phyloP scores from a whole-genome alignment of 371 early-diverging fungal species.

The Mucor circinelloides region DNA sequence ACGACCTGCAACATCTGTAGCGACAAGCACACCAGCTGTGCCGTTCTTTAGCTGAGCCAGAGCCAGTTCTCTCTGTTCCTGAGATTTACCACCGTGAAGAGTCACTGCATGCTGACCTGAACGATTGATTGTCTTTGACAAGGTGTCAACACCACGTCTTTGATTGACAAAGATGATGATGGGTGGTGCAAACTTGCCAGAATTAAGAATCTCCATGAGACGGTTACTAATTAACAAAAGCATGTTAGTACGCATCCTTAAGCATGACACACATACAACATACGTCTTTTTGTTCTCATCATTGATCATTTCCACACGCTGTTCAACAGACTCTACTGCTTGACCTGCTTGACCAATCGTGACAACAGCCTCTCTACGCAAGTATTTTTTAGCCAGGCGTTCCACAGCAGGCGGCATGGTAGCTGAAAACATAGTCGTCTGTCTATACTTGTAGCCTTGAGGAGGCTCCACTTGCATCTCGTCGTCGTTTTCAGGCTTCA shows the following conservation, averaged over 20 bases:
- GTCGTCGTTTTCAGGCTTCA: slow-evolving; percentile 83
- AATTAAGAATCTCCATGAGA: slow-evolving; percentile 73
- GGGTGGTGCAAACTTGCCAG: slow-evolving; percentile 74
- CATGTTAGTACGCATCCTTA: neutral
- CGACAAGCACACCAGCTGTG: slow-evolving; percentile 80
- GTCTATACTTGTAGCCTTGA: slow-evolving; percentile 74
- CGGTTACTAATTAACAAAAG: slow-evolving; percentile 55
- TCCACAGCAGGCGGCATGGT: slow-evolving; percentile 99
- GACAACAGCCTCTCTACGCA: slow-evolving; percentile 93
- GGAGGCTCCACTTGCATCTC: slow-evolving; percentile 39
- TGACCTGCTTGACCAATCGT: slow-evolving; percentile 98
- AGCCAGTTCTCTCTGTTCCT: slow-evolving; percentile 86
- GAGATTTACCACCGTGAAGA: slow-evolving; percentile 95
- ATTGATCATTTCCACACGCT: slow-evolving; percentile 90
- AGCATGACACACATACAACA: slow-evolving; percentile 2
- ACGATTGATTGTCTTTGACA: slow-evolving; percentile 73
- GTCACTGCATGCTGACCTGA: slow-evolving; percentile 75
- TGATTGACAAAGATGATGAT: slow-evolving; percentile 98
- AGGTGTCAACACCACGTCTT: slow-evolving; percentile 83
- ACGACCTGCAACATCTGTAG: slow-evolving; percentile 98
- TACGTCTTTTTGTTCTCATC: slow-evolving; percentile 86
- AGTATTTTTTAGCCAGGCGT: slow-evolving; percentile 89
- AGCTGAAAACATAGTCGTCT: slow-evolving; percentile 99
- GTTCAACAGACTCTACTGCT: slow-evolving; percentile 94
- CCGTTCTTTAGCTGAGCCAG: slow-evolving; percentile 77